Evolutionary conservation across 2,329 filamentous ascomycete species (phyloP).

Genomic region (Fusarium floridanum): DNA sequence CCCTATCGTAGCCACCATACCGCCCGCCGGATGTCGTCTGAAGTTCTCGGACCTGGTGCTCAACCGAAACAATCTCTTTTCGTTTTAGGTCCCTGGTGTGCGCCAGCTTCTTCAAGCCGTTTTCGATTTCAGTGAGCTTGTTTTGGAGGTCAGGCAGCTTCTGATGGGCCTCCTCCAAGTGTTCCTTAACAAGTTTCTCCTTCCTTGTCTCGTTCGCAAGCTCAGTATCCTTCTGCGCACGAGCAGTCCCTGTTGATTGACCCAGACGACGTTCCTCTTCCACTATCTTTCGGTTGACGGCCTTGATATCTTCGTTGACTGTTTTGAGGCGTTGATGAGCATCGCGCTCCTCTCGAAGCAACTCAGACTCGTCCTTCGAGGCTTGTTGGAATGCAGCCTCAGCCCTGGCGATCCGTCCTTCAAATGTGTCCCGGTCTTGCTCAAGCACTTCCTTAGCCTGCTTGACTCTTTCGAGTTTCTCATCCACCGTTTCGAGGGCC

Average conservation of each 20-base stretch:
- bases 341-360: conserved; percentile 74
- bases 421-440: conserved; percentile 61
- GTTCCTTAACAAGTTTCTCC: conserved; percentile 45
- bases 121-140: conserved; percentile 49
- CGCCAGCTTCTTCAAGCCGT: conserved; percentile 48
- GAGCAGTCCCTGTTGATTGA: conserved; percentile 77
- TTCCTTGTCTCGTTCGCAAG: conserved; percentile 48
- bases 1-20: conserved; percentile 73
- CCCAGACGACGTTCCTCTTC: conserved; percentile 73
- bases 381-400: conserved; percentile 67
- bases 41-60: conserved; percentile 64
- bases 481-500: conserved; percentile 61
- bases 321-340: conserved; percentile 70
- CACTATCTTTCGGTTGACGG: conserved; percentile 61
- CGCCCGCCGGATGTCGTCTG: conserved; percentile 67
- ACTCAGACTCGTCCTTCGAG: conserved; percentile 65
- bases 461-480: conserved; percentile 56
- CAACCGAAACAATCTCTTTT: conserved; percentile 66
- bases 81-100: conserved; percentile 59
- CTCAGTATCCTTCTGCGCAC: conserved; percentile 72
- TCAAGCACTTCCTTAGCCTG: conserved; percentile 57
- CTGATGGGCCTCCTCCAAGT: conserved; percentile 46
- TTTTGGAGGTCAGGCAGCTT: conserved; percentile 52
- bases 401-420: conserved; percentile 58
- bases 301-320: conserved; percentile 61